phyloP scores from a whole-genome alignment of 768 basidiomycete genomes.

The Nidularia sp. region DNA sequence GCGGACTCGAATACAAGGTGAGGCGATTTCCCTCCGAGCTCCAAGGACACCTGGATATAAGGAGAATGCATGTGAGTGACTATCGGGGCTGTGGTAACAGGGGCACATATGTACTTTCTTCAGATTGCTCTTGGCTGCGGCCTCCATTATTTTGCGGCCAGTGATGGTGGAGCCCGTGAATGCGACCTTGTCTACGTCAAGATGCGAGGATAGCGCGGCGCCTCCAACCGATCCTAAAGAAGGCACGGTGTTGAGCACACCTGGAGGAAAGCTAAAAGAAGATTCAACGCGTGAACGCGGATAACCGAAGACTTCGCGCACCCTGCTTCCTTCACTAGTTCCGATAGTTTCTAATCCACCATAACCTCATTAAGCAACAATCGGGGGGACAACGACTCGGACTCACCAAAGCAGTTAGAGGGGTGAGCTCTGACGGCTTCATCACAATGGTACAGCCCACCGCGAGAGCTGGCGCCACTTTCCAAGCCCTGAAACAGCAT shows the following conservation, averaged over 20 bases:
- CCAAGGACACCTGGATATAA: slow-evolving; percentile 67
- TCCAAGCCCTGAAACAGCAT: slow-evolving; percentile 63
- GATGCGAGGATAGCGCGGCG: slow-evolving; percentile 78
- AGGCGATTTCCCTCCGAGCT: slow-evolving; percentile 92
- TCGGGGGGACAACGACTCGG: background rate
- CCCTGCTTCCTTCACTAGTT: slow-evolving; percentile 83
- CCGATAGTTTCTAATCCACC: slow-evolving; percentile 65
- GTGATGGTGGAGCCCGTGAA: slow-evolving; percentile 93
- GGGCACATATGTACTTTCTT: slow-evolving; percentile 62
- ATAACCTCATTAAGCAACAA: slow-evolving; percentile 1
- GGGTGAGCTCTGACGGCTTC: slow-evolving; percentile 90
- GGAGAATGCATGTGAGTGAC: slow-evolving; percentile 5
- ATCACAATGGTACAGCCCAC: slow-evolving; percentile 91
- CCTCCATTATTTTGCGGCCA: slow-evolving; percentile 87
- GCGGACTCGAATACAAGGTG: slow-evolving; percentile 89
- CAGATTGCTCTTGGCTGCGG: slow-evolving; percentile 88
- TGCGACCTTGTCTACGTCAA: slow-evolving; percentile 88
- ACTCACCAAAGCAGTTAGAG: slow-evolving; percentile 74
- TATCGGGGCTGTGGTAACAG: background rate
- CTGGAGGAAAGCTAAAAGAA: slow-evolving; percentile 72
- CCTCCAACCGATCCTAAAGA: slow-evolving; percentile 82
- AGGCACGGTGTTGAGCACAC: slow-evolving; percentile 86
- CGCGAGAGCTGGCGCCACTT: slow-evolving; percentile 89
- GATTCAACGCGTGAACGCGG: background rate
- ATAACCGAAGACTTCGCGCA: slow-evolving; percentile 20